A percentile compares a stretch with the other conserved stretches of the same genome.
Conservation (phyloP, 2,329 filamentous ascomycete species). For the Aureobasidium leucospermi region DNA sequence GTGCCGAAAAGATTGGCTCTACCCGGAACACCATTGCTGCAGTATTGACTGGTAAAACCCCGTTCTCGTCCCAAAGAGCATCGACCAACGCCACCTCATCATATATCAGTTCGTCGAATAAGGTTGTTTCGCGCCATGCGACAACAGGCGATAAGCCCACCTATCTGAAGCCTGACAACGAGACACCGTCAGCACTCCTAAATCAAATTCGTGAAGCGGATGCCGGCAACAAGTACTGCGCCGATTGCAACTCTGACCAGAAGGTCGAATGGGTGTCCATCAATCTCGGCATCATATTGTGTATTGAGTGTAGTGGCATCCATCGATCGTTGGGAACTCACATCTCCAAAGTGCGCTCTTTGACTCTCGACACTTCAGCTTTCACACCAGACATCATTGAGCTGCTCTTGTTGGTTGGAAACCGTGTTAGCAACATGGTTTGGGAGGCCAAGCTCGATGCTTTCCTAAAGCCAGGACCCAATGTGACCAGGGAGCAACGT, state of each 20-base stretch:
- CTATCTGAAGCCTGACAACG: constrained; percentile 62
- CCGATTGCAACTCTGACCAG: constrained; percentile 82
- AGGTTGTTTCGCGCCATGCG: constrained; percentile 70
- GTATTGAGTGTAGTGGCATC: constrained; percentile 96
- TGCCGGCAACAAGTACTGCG: constrained; percentile 87
- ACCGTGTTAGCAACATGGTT: constrained; percentile 90
- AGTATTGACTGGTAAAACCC: constrained; percentile 86
- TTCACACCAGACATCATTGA: constrained; percentile 98
- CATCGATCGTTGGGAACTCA: constrained; percentile 94
- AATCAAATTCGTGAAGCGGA: constrained; percentile 84
- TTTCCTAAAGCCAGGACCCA: constrained; percentile 62
- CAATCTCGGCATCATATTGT: constrained; percentile 91
- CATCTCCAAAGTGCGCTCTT: constrained; percentile 91
- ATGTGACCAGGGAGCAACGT: constrained; percentile 80
- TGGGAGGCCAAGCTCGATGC: constrained; percentile 85
- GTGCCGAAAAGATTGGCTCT: constrained; percentile 46
- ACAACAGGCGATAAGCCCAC: constrained; percentile 84
- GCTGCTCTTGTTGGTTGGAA: constrained; percentile 81
- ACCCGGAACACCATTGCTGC: constrained; percentile 83
- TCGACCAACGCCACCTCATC: constrained; percentile 20
- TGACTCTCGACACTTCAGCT: constrained; percentile 90
- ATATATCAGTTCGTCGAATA: constrained; percentile 23
- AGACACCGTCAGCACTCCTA: constrained; percentile 78
- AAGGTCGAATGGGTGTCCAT: constrained; percentile 99
- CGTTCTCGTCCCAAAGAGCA: constrained; percentile 51